Base-by-base conservation (phyloP, 257 asterid genomes). In the Nicotiana undulata region DNA sequence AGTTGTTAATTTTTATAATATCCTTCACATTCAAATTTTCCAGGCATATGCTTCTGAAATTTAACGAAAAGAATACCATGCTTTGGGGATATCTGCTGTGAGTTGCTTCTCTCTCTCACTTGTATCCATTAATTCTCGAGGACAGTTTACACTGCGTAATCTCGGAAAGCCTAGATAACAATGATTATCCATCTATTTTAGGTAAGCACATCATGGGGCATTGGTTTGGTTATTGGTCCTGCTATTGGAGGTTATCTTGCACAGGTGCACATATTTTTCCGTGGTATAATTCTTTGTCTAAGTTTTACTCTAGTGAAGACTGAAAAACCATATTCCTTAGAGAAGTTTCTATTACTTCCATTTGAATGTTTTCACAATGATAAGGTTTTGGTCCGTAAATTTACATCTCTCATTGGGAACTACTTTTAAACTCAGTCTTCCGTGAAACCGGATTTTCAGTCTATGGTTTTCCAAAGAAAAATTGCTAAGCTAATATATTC, bases 121-220 rank as follows among this genome's bases (percentile, higher is more conserved):
- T 55, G 65, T 51, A 37, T 56, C 5, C 11, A 40, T 6, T 29
- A 60, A 56, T 49, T 46, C 24, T 56, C 40, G 7, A 4, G 32
- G 24, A 51, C 6, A 58, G 20, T 75, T 64, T 60, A 24, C 32
- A 60, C 12, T 60, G 26, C 9, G 12, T 60, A 60, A 26, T 24
- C 67, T 63, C 8, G 9, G 67, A 12, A 26, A 63, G 18, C 67
- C 67, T 24, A 63, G 13, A 12, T 1, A 26, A 63, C 31, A 63
- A 63, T 63, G 37, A 63, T 1, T 63, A 63, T 26, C 9, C 13
- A 12, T 12, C 28, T 63, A 9, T 46, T 46, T 72, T 64, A 94
- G 98, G 95, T 92, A 79, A 89, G 93, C 82, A 94, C 97, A 56
- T 87, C 98, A 68, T 94, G 97, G 98, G 98, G 97, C 63, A 81